Evolutionary conservation across 2,329 filamentous ascomycete genomes (phyloP), one percentile per base, ranked within the genome.

Genomic region (Fusarium albidum): DNA sequence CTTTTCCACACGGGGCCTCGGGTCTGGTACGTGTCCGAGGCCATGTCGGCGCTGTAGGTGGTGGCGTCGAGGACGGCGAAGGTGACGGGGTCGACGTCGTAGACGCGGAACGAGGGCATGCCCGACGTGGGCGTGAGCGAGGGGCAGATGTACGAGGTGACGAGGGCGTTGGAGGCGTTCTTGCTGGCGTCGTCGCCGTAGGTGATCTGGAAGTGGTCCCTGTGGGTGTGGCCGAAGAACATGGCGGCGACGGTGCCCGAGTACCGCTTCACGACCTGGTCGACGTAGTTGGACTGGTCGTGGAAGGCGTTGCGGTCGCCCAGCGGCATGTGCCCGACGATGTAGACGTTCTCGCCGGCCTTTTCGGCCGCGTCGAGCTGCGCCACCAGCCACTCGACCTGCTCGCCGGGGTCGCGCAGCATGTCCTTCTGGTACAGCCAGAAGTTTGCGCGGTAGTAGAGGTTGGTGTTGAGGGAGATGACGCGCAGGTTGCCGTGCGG

Each of bases 371-470:
- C 72, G 44, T 81, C 75, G 0, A 87, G 77, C 62, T 86, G 79
- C 4, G 61, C 47, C 6, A 82, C 78, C 8, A 86, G 73, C 80
- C 82, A 85, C 13, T 74, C 69, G 4, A 86, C 72, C 64, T 84
- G 78, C 11, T 73, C 73, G 63, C 77, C 77, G 3, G 82, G 82
- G 61, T 85, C 82, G 11, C 67, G 68, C 38, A 79, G 69, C 72
- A 82, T 78, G 1, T 75, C 71, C 38, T 78, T 73, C 55, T 79
- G 73, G 61, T 83, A 86, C 29, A 82, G 67, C 71, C 78, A 82
- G 65, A 81, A 83, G 72, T 87, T 86, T 55, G 77, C 70, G n/a
- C 75, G 77, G 67, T 86, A 86, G 70, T 81, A 85, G 55, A 85
- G 69, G 66, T 85, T 83, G 14, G 81, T 85, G 72, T 83, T 85